Conservation (phyloP, 179 eudicot species). For the Patellifolia procumbens region DNA sequence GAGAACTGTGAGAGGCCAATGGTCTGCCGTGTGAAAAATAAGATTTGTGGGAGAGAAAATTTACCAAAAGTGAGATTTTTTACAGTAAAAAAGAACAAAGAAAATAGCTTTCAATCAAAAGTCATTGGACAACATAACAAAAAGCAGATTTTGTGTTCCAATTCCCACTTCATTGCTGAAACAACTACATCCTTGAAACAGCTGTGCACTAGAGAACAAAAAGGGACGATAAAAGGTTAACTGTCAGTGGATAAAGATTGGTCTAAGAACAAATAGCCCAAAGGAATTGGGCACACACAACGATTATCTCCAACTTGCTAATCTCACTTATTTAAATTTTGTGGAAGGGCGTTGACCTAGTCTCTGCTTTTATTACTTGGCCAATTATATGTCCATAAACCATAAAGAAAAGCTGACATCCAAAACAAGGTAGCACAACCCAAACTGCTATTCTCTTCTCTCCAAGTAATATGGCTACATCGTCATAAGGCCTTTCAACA, state of each 20-base stretch:
- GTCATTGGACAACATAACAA: not conserved
- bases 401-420: not conserved
- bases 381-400: not conserved
- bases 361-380: not conserved
- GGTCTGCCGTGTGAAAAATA: too few relatives aligned
- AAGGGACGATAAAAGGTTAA: not conserved
- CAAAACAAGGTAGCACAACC: constrained; percentile 1
- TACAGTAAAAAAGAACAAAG: too few relatives aligned
- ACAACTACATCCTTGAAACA: not conserved
- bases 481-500: not conserved
- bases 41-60: too few relatives aligned
- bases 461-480: not conserved
- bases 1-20: too few relatives aligned
- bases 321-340: not conserved
- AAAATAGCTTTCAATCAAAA: not conserved
- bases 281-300: not conserved
- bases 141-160: not conserved
- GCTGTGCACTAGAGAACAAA: not conserved
- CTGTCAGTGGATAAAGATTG: not conserved
- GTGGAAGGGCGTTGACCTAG: not conserved
- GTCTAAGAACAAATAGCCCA: not conserved
- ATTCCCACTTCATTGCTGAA: not conserved
- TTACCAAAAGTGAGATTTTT: too few relatives aligned
- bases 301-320: not conserved
- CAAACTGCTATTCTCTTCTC: not conserved